Evolutionary conservation across 441 rosid genomes (phyloP).

Genomic region (Cnidoscolus chayamansa): DNA sequence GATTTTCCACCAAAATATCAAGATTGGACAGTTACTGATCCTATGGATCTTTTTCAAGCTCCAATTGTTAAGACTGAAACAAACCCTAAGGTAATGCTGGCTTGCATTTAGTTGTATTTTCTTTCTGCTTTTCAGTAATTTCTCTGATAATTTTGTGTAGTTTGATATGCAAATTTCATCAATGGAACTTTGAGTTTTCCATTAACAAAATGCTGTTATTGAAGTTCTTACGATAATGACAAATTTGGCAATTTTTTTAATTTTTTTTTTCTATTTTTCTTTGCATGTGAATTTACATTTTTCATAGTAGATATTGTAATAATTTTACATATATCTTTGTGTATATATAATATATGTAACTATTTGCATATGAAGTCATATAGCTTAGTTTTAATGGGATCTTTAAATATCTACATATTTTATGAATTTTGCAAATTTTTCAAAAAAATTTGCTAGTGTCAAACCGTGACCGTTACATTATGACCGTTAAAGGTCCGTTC

Average conservation of each 20-base stretch:
- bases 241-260: background rate
- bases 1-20: conserved; percentile 87
- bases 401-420: no score
- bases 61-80: conserved; percentile 60
- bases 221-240: background rate
- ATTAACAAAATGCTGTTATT: background rate
- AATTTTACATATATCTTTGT: background rate
- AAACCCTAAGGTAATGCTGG: conserved; percentile 69
- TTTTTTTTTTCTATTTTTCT: background rate
- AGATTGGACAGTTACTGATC: conserved; percentile 63
- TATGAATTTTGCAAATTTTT: no score
- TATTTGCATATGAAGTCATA: background rate
- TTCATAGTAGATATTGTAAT: background rate
- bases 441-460: no score
- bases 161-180: background rate
- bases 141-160: background rate
- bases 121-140: background rate
- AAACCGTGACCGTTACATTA: no score
- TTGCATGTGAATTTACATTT: background rate
- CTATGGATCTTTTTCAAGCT: conserved; percentile 80
- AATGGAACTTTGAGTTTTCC: background rate
- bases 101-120: background rate
- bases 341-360: background rate
- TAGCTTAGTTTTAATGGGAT: no score
- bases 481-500: no score